Evolutionary conservation across 768 basidiomycete species (phyloP).

Genomic region (Podaxis sp.): DNA sequence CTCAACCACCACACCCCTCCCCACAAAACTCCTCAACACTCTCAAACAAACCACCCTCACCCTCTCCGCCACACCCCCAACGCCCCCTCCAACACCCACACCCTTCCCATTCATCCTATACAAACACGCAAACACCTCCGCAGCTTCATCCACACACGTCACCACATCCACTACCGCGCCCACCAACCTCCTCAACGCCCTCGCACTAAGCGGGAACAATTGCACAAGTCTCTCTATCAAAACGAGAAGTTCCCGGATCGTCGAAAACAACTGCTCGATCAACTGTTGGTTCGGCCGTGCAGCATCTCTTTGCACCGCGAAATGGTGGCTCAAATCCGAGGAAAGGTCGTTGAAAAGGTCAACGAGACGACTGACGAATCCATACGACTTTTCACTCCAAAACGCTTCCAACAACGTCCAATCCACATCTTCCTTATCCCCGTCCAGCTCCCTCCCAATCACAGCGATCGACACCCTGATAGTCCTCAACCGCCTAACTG

Average conservation of each 20-base stretch:
- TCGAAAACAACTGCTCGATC: constrained; percentile 54
- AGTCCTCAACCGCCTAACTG: constrained; percentile 51
- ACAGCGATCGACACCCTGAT: constrained; percentile 66
- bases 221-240: constrained; percentile 49
- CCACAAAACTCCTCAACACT: constrained; percentile 19
- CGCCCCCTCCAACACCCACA: background rate
- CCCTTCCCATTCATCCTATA: background rate
- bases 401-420: constrained; percentile 54
- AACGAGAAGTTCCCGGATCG: constrained; percentile 51
- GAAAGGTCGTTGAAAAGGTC: constrained; percentile 35
- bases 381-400: constrained; percentile 61
- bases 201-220: constrained; percentile 50
- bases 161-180: constrained; percentile 41
- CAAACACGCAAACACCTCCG: background rate
- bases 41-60: background rate
- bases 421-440: constrained; percentile 43
- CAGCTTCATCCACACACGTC: constrained; percentile 45
- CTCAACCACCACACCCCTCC: constrained; percentile 29
- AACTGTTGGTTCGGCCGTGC: constrained; percentile 40
- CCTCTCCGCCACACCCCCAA: background rate
- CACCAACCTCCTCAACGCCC: constrained; percentile 45
- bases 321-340: constrained; percentile 54
- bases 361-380: constrained; percentile 53
- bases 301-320: constrained; percentile 33
- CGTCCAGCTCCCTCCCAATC: constrained; percentile 47